Conservation (phyloP, 2,329 filamentous ascomycete species). For the Aspergillus ochraceoroseus region DNA sequence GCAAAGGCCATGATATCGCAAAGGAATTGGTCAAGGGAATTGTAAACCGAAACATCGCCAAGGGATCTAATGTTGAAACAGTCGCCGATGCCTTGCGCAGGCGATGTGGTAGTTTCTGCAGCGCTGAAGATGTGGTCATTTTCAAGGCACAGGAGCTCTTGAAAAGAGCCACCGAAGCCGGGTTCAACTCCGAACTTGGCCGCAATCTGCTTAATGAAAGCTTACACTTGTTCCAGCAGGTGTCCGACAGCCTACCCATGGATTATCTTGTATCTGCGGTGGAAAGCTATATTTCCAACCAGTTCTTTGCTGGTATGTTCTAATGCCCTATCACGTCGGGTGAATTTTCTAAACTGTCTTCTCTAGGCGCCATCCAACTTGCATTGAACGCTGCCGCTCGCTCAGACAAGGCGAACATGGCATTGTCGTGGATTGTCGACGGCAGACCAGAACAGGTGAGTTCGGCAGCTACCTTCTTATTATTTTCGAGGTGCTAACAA, state of each 20-base stretch:
- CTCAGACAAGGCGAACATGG: slow-evolving; percentile 79
- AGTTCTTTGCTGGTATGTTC: slow-evolving; percentile 71
- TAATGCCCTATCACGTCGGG: slow-evolving; percentile 20
- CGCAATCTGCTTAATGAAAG: slow-evolving; percentile 83
- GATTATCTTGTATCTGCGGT: slow-evolving; percentile 75
- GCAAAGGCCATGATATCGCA: slow-evolving; percentile 77
- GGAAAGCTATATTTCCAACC: slow-evolving; percentile 70
- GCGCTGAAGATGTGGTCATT: slow-evolving; percentile 91
- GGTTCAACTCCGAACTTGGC: slow-evolving; percentile 67
- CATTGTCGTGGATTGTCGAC: slow-evolving; percentile 81
- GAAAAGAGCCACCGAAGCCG: slow-evolving; percentile 78
- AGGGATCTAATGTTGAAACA: slow-evolving; percentile 93
- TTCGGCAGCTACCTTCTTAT: neutral
- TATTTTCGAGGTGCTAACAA: slow-evolving; percentile 12
- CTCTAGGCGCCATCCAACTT: slow-evolving; percentile 72
- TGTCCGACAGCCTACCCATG: slow-evolving; percentile 74
- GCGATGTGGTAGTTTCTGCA: slow-evolving; percentile 95
- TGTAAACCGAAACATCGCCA: slow-evolving; percentile 95
- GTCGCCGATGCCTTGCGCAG: slow-evolving; percentile 90
- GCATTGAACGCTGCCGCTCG: slow-evolving; percentile 77
- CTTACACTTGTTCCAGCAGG: slow-evolving; percentile 78
- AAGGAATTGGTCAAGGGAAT: slow-evolving; percentile 96
- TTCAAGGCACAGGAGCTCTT: slow-evolving; percentile 97
- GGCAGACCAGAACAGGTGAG: slow-evolving; percentile 59
- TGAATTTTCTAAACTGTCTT: slow-evolving; percentile 10